Evolutionary conservation across 139 green algal species (phyloP), one percentile per base, ranked within the genome.

Genomic region (Chlorella sp.): DNA sequence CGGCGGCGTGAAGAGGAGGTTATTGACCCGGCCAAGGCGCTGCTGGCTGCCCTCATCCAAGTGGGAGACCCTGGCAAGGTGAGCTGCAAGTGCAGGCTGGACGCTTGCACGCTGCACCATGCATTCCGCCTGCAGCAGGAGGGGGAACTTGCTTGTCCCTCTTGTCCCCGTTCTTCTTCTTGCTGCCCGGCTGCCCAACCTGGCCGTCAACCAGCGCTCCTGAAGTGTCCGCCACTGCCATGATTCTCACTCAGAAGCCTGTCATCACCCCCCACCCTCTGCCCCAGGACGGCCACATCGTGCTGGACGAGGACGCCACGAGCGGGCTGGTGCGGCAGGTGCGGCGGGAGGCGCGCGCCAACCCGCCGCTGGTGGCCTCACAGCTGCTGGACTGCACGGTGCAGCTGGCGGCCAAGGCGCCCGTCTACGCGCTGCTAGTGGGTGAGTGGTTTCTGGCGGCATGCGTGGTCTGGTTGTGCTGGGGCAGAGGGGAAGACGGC

Each of bases 341-440:
- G 18, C 86, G 87, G 56, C 62, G 67, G 13, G 78, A 88, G 67
- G 56, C 63, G 4, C 74, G 82, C 32, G 26, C 39, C 16, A 63
- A 86, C n/a, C 51, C 67, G 36, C 55, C 57, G 30, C 30, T 36
- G 28, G 82, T 94, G 36, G 63, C 85, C 17, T 57, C 69, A 20
- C 86, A 92, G 26, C 71, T 96, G 28, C 62, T 96, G 39, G 92
- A 97, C 84, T 95, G 91, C 74, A 87, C 87, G n/a, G 84, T 92
- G 36, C 89, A 96, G 80, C 70, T 97, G 23, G 81, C 88, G 17
- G 85, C 89, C 74, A 98, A 98, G 84, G 93, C 90, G 4, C 89
- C 89, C 0, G 81, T 95, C 63, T 98, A 97, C 69, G 91, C 92
- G 13, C 86, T 95, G 28, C 86, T 98, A 21, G 82, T 93, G 16